phyloP scores from a whole-genome alignment of 345 rosid genomes.

The Melaleuca quinquenervia region DNA sequence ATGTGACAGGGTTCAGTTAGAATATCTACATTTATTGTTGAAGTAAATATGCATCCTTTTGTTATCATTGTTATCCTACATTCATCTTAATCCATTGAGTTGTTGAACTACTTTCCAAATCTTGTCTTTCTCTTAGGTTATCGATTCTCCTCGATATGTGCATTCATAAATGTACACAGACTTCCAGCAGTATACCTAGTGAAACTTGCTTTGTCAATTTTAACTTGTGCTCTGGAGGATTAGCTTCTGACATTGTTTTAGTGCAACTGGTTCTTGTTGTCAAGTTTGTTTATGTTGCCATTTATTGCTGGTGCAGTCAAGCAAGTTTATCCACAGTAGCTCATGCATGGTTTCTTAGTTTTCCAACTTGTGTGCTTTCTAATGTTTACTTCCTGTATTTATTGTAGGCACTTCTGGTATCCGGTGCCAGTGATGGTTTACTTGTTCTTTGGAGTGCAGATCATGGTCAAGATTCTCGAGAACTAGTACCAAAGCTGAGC shows the following conservation, averaged over 20 bases:
- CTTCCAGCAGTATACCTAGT: background rate
- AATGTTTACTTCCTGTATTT: background rate
- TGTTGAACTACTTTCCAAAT: background rate
- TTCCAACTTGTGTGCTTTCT: background rate
- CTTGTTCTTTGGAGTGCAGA: constrained; percentile 97
- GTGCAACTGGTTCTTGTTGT: background rate
- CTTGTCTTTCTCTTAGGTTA: background rate
- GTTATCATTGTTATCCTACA: background rate
- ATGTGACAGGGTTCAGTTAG: background rate
- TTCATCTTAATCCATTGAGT: background rate
- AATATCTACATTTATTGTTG: background rate
- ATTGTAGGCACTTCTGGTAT: constrained; percentile 89
- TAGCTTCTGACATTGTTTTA: background rate
- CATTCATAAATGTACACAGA: background rate
- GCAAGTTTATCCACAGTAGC: background rate
- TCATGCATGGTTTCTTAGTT: background rate
- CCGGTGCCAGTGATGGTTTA: constrained; percentile 94
- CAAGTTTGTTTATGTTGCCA: background rate
- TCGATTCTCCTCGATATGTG: background rate
- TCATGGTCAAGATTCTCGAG: constrained; percentile 86
- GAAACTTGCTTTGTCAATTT: background rate
- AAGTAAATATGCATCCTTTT: background rate
- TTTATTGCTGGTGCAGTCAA: background rate
- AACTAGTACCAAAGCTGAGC: constrained; percentile 95
- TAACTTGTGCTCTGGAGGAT: background rate